Evolutionary conservation across 179 eudicot species (phyloP), one percentile per base, ranked within the genome.

Genomic region (Vitellaria paradoxa): DNA sequence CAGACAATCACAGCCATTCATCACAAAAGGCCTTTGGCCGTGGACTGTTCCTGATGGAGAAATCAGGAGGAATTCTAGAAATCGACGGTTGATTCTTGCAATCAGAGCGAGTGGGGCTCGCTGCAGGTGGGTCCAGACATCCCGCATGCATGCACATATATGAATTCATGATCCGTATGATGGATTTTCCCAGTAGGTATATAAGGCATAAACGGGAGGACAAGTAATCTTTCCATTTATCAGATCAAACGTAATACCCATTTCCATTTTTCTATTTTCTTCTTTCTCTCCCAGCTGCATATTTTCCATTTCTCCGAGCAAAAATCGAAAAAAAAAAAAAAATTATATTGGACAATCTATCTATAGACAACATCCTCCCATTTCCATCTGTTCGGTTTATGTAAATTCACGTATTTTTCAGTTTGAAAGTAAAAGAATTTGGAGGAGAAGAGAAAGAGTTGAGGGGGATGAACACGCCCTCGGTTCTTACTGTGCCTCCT

Each of bases 401-500:
- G 40, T 50, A 70, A 56, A 60, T 73, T 50, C 23, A 52, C 47
- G 65, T 46, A 4, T 72, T 46, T 65, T 78, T 78, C 47, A 45
- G 77, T 50, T 53, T 14, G 37, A 74, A 81, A 15, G 47, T 69
- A 49, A 23, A 26, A 84, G 53, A 40, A 79, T 37, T 76, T 46
- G 79, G 73, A 73, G 46, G 72, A 56, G 67, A 62, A 55, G 23
- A 74, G 50, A 75, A 50, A 75, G n/a, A 72, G 63, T 79, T 75
- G 82, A 80, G 78, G 89, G 82, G 78, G 85, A 84, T 80, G 78
- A 87, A 74, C 85, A 79, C 73, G 84, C 78, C 85, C 82, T 86
- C 91, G 76, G 76, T 80, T 82, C 76, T 70, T 50, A 61, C 69
- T 56, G 18, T 37, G 49, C 76, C 60, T 79, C 81, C 74, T 80